Conservation (phyloP, 2,329 filamentous ascomycete genomes). For the Fusarium sp. region DNA sequence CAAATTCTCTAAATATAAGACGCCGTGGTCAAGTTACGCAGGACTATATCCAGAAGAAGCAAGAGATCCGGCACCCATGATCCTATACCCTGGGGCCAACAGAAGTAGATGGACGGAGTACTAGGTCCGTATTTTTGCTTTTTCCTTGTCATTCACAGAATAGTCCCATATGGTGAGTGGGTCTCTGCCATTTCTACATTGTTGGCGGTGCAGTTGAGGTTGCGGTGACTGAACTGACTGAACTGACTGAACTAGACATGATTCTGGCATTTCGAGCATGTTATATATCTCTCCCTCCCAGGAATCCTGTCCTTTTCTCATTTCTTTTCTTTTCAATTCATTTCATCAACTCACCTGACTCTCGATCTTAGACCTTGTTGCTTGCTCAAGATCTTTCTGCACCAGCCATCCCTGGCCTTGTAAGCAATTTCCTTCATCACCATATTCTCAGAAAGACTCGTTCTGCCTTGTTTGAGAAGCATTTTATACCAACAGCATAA, state of each 20-base stretch:
- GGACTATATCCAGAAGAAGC: conserved; percentile 2
- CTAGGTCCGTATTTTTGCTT: conserved; percentile 16
- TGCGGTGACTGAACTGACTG: not conserved
- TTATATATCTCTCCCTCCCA: conserved; percentile 7
- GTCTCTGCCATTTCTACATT: conserved; percentile 12
- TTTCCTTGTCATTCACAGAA: conserved; percentile 8
- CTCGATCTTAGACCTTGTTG: too few relatives aligned
- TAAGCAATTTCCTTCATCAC: not conserved
- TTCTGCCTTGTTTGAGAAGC: not conserved
- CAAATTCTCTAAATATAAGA: not conserved
- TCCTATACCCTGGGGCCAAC: not conserved
- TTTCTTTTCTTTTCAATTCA: not conserved
- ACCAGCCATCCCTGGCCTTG: too few relatives aligned
- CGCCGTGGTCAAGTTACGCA: conserved; percentile 2
- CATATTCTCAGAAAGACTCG: not conserved
- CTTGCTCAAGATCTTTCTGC: not conserved
- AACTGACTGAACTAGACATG: not conserved
- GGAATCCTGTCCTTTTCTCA: not conserved
- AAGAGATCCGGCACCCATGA: conserved; percentile 7
- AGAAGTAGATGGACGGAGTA: not conserved
- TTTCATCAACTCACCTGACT: not conserved
- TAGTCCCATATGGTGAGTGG: conserved; percentile 9
- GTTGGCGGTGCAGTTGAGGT: conserved; percentile 3
- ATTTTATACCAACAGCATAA: not conserved
- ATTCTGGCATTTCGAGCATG: not conserved